phyloP scores from a whole-genome alignment of 2,329 filamentous ascomycete species.

The Raffaelea albimanens region DNA sequence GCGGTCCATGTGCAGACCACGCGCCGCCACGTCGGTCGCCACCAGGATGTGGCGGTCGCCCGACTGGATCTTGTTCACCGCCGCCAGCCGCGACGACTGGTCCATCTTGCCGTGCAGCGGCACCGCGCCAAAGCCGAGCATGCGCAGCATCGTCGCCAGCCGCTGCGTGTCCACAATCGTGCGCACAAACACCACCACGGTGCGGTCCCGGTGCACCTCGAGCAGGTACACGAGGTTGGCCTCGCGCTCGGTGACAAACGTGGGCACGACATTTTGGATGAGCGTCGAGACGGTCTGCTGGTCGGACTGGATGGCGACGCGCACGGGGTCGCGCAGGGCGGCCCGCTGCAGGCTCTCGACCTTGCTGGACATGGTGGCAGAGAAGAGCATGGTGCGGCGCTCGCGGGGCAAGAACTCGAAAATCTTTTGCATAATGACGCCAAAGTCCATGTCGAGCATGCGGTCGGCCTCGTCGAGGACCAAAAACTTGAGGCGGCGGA shows the following conservation, averaged over 20 bases:
- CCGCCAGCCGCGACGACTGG: conserved; percentile 76
- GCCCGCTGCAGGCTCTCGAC: conserved; percentile 89
- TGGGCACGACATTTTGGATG: conserved; percentile 78
- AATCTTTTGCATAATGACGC: conserved; percentile 54
- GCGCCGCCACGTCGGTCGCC: conserved; percentile 86
- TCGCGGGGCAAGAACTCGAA: conserved; percentile 75
- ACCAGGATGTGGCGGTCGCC: conserved; percentile 78
- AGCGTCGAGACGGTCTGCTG: conserved; percentile 90
- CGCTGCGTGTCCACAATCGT: conserved; percentile 89
- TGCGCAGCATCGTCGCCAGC: conserved; percentile 70
- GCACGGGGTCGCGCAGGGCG: conserved; percentile 56
- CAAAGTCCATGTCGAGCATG: conserved; percentile 54
- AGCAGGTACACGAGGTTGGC: conserved; percentile 77
- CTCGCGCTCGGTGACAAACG: conserved; percentile 78
- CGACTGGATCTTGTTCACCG: conserved; percentile 81
- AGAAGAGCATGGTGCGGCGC: conserved; percentile 64
- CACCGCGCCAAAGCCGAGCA: conserved; percentile 81
- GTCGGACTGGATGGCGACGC: conserved; percentile 70
- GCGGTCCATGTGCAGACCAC: conserved; percentile 86
- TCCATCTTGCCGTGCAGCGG: conserved; percentile 88
- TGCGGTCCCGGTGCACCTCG: conserved; percentile 80
- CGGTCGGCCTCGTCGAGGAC: conserved; percentile 95
- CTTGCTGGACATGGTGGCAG: conserved; percentile 79
- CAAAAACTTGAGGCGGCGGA: conserved; percentile 69
- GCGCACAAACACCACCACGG: conserved; percentile 80